Base-by-base conservation (phyloP, 169 alveolate genomes). In the Eimeria tenella region DNA sequence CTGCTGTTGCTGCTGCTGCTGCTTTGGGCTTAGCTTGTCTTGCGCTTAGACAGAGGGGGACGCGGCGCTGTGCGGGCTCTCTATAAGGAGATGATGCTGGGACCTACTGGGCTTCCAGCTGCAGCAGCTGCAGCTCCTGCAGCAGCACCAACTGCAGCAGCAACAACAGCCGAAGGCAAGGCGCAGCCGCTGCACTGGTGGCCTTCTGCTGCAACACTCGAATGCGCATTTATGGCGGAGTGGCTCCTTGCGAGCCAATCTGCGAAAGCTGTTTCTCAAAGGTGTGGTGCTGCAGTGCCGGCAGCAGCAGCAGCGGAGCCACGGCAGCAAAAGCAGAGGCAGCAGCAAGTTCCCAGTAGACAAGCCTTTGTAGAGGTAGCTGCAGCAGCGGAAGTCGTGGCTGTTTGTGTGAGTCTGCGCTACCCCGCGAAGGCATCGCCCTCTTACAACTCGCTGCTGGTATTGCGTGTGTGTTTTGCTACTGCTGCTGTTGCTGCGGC, bases 131-230 rank as follows among this genome's bases (percentile, higher is more conserved):
- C 74, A 73, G 58, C 86, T 4, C 74, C 74, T 9, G 74, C 74
- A 53, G 73, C 90, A 81, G 70, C 75, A 56, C 31, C 25, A 82
- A 25, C n/a, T n/a, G 68, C 11, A 17, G 68, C 11, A 31, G 79
- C 50, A 68, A 3, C 79, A n/a, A 31, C 79, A 23, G 52, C 79
- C 21, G 79, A 68, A 15, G 49, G 50, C 79, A 23, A 21, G 58
- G 23, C 55, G 6, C 25, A 25, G 23, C 82, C 82, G 25, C 82
- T 11, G 13, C 49, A 55, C 56, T 71, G 82, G 82, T 82, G 90
- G 90, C 90, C 90, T 0, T 82, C 90, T 58, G 71, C 90, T 9
- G 71, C 90, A 31, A 82, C 90, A 23, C 23, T 82, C 21, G 90
- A 82, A 65, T 21, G 90, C 58, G 90, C 90, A 4, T 58, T 82